Evolutionary conservation across 2,329 filamentous ascomycete species (phyloP).

Genomic region (Penicillium oxalicum): DNA sequence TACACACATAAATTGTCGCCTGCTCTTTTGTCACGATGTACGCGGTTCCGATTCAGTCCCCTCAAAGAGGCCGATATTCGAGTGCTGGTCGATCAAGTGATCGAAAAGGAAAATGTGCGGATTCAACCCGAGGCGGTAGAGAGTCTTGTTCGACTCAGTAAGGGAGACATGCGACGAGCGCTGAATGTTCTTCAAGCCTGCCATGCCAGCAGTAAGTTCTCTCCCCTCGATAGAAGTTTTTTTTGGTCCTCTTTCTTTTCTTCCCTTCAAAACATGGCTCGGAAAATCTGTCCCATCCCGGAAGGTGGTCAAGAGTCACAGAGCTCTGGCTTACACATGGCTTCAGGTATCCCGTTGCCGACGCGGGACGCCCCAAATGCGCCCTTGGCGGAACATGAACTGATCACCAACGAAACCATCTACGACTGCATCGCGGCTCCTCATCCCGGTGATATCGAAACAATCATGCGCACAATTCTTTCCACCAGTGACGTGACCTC

Average conservation of each 20-base stretch:
- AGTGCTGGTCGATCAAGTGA: constrained; percentile 77
- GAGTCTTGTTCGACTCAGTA: constrained; percentile 77
- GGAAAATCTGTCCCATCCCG: neutral
- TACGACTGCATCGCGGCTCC: constrained; percentile 97
- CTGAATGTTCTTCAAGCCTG: constrained; percentile 95
- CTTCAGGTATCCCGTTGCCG: constrained; percentile 61
- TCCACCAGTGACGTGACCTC: constrained; percentile 81
- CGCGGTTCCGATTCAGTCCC: constrained; percentile 89
- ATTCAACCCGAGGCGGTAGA: constrained; percentile 77
- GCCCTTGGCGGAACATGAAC: constrained; percentile 61
- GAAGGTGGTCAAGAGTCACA: neutral
- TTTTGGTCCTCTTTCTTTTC: no score
- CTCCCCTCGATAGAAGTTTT: neutral
- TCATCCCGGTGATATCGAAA: constrained; percentile 77
- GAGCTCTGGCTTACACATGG: constrained; percentile 1
- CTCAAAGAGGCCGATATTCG: constrained; percentile 84
- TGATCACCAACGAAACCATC: constrained; percentile 85
- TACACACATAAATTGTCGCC: constrained; percentile 97
- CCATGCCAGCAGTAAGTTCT: constrained; percentile 72
- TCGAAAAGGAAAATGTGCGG: constrained; percentile 77
- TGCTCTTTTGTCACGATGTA: constrained; percentile 86
- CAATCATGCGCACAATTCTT: constrained; percentile 78
- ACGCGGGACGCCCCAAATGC: constrained; percentile 55
- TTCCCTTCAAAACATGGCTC: no score
- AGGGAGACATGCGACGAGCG: constrained; percentile 92